phyloP scores from a whole-genome alignment of 108 stramenopile genomes.

The Nitzschia putrida region DNA sequence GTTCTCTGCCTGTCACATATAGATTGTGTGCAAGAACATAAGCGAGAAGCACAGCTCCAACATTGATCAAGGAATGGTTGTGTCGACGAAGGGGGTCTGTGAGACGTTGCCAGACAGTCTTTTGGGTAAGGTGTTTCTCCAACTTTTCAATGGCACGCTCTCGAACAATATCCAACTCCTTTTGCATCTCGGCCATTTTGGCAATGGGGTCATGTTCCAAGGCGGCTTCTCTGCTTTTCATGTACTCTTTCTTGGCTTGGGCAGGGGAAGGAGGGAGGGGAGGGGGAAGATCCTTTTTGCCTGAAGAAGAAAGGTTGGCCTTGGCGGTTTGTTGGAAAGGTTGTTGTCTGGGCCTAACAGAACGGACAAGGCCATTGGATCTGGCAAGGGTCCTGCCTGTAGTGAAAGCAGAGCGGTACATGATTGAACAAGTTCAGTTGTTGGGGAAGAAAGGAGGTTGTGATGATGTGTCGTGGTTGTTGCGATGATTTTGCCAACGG shows the following conservation, averaged over 20 bases:
- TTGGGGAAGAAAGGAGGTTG: too few relatives aligned
- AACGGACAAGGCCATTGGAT: neutral
- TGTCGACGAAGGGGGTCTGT: slow-evolving; percentile 21
- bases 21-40: slow-evolving; percentile 38
- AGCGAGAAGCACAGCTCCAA: slow-evolving; percentile 24
- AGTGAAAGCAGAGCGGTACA: too few relatives aligned
- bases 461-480: too few relatives aligned
- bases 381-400: neutral
- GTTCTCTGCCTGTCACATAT: slow-evolving; percentile 16
- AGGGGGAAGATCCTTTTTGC: slow-evolving; percentile 1
- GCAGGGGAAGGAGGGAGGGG: slow-evolving; percentile 22
- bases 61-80: slow-evolving; percentile 36
- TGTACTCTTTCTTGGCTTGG: slow-evolving; percentile 34
- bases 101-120: slow-evolving; percentile 22
- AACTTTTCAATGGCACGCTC: slow-evolving; percentile 20
- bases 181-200: slow-evolving; percentile 25
- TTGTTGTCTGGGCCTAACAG: too few relatives aligned
- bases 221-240: slow-evolving; percentile 23
- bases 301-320: neutral
- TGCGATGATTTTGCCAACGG: too few relatives aligned
- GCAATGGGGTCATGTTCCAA: slow-evolving; percentile 23
- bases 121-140: slow-evolving; percentile 16
- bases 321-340: too few relatives aligned
- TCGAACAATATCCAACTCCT: slow-evolving; percentile 32
- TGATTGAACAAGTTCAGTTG: neutral